Percentiles rank a stretch among this genome's conserved stretches.
These are phyloP conservation scores for Yamadazyma trypodendri DNA, from an alignment of 1,139 yeast genomes.

Conservation along the genomic window DNA sequence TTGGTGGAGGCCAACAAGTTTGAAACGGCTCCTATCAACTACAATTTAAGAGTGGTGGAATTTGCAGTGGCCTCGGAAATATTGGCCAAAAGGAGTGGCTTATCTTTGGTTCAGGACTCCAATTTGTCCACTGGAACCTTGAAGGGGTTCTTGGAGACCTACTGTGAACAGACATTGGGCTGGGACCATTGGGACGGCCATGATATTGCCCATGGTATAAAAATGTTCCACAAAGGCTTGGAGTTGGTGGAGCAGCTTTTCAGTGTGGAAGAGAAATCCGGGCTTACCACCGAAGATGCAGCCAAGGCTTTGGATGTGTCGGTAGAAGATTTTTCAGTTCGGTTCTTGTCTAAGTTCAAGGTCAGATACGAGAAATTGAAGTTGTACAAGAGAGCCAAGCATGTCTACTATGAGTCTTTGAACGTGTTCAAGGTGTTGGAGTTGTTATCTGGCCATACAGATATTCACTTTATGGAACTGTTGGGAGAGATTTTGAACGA, in stretches of 20 bases:
- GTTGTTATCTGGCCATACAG: conserved; percentile 24
- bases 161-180: conserved; percentile 33
- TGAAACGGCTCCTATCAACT: conserved; percentile 68
- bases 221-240: conserved; percentile 39
- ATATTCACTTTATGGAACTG: conserved; percentile 27
- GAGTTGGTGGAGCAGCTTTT: conserved; percentile 41
- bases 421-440: conserved; percentile 55
- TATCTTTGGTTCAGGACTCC: conserved; percentile 50
- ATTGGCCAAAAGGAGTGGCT: conserved; percentile 48
- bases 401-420: conserved; percentile 63
- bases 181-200: conserved; percentile 46
- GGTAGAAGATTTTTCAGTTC: conserved; percentile 39
- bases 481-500: conserved; percentile 61
- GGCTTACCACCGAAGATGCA: conserved; percentile 52
- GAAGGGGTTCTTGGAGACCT: conserved; percentile 61
- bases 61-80: conserved; percentile 63
- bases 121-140: conserved; percentile 62
- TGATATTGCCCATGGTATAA: conserved; percentile 45
- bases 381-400: conserved; percentile 59
- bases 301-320: conserved; percentile 45
- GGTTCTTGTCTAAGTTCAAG: conserved; percentile 53
- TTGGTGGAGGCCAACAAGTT: conserved; percentile 63
- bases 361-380: conserved; percentile 57
- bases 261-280: conserved; percentile 34
- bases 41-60: conserved; percentile 70